Evolutionary conservation across 2,329 filamentous ascomycete genomes (phyloP).

Genomic region (Cephalotrichum gorgonifer): DNA sequence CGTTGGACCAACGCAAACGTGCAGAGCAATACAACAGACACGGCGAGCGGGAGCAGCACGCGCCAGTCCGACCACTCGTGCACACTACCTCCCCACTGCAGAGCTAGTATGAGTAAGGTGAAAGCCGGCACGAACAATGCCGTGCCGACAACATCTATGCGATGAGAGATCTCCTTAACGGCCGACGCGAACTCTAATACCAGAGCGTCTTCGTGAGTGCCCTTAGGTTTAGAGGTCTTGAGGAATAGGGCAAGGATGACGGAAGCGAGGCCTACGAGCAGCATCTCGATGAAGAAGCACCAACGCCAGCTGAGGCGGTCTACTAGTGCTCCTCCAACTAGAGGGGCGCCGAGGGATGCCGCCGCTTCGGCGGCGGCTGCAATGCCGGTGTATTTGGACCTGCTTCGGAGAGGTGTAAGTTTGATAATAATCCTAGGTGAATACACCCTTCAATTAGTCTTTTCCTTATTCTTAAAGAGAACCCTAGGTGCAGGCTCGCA

Average conservation of each 20-base stretch:
- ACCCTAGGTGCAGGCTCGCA: background rate
- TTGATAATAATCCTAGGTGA: background rate
- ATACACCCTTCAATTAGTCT: background rate
- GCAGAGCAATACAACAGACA: slow-evolving; percentile 18
- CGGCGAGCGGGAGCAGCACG: slow-evolving; percentile 24
- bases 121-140: slow-evolving; percentile 23
- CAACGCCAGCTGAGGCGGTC: slow-evolving; percentile 25
- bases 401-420: background rate
- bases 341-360: slow-evolving; percentile 23
- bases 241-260: slow-evolving; percentile 18
- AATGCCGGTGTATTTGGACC: background rate
- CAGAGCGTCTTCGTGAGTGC: background rate
- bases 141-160: slow-evolving; percentile 16
- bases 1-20: slow-evolving; percentile 21
- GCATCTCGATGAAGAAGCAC: slow-evolving; percentile 30
- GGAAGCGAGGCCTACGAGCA: slow-evolving; percentile 22
- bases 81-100: slow-evolving; percentile 35
- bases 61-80: slow-evolving; percentile 16
- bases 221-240: slow-evolving; percentile 6
- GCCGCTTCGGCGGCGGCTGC: background rate
- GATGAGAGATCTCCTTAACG: background rate
- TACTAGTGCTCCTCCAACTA: slow-evolving; percentile 23
- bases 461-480: background rate
- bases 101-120: slow-evolving; percentile 34
- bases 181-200: background rate